These are phyloP conservation scores for Xylaria multiplex DNA, from an alignment of 2,329 filamentous ascomycete species.

Conservation along the genomic window DNA sequence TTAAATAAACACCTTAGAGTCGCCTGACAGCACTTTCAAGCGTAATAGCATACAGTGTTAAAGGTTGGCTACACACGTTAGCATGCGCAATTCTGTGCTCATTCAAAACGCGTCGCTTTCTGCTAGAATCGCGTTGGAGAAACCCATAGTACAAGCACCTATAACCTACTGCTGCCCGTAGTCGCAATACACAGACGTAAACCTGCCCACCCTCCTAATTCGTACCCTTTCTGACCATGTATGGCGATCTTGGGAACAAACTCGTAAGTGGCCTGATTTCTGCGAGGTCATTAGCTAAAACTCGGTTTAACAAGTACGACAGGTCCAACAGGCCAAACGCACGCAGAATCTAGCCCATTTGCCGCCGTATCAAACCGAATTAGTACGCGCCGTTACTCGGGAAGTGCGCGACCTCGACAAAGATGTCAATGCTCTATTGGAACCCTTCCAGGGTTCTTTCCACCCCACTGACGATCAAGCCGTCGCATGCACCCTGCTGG, in stretches of 20 bases:
- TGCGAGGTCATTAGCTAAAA: conserved; percentile 12
- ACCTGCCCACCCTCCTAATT: not conserved
- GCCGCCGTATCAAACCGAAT: conserved; percentile 90
- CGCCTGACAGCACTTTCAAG: too few species aligned
- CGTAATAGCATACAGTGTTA: not conserved
- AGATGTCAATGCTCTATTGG: conserved; percentile 81
- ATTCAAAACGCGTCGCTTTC: too few species aligned
- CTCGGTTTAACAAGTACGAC: conserved; percentile 34
- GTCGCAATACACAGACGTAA: not conserved
- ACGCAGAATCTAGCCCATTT: conserved; percentile 87
- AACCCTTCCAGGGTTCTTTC: conserved; percentile 85
- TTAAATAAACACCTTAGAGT: too few species aligned
- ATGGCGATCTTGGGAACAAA: conserved; percentile 88
- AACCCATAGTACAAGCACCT: not conserved
- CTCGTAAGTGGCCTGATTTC: conserved; percentile 65
- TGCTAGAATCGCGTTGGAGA: conserved; percentile 9
- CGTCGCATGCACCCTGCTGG: conserved; percentile 86
- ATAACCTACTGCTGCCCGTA: not conserved
- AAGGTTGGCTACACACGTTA: not conserved
- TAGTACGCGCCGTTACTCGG: conserved; percentile 85
- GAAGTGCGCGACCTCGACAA: conserved; percentile 94
- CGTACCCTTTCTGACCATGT: conserved; percentile 67
- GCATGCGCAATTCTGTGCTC: not conserved
- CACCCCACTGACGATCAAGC: conserved; percentile 84
- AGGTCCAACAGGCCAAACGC: conserved; percentile 97